Evolutionary conservation across 2,329 filamentous ascomycete species (phyloP), one percentile per base, ranked within the genome.

Genomic region (Penicillium carneum): DNA sequence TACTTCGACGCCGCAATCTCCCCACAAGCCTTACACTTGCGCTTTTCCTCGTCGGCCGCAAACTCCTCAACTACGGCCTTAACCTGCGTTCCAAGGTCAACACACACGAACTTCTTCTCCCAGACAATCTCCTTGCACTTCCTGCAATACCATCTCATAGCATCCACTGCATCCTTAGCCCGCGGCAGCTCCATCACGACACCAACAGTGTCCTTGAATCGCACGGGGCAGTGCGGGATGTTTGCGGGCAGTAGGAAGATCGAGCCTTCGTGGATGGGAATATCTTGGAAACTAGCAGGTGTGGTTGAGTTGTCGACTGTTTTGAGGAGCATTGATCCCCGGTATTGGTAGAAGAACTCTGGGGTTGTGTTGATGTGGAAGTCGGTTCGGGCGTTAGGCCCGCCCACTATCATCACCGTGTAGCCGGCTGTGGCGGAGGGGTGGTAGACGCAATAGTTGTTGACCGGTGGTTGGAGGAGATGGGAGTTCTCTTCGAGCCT

Each of bases 301-400:
- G 60, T 83, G 78, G 72, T 82, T 61, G 72, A 74, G 6, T 78
- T 79, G 73, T 97, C 92, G 65, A 97, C 91, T 16, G 95, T 90
- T 76, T 96, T 96, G 69, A 99, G 89, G 60, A 95, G 84, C 94
- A 98, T 97, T 68, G 90, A 88, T 68, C 95, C 95, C 72, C 89
- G 88, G 85, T 97, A 88, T 80, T 98, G 94, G 84, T 95, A 98
- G 87, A 98, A 99, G 89, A 93, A 98, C 79, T 98, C 95, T 12
- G 95, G 88, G 0, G 94, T 98, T 71, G 88, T 83, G 84, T 98
- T 98, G 86, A 98, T 94, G 84, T 98, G 95, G 84, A 97, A 99
- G 84, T 98, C 95, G 58, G 93, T 97, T 66, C 95, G 88, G 63
- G 92, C 92, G 79, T 98, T 98, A 72, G 95, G 95, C 12, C 95